phyloP scores from a whole-genome alignment of 2,329 filamentous ascomycete species.

The Pyrenophora tritici-repentis region DNA sequence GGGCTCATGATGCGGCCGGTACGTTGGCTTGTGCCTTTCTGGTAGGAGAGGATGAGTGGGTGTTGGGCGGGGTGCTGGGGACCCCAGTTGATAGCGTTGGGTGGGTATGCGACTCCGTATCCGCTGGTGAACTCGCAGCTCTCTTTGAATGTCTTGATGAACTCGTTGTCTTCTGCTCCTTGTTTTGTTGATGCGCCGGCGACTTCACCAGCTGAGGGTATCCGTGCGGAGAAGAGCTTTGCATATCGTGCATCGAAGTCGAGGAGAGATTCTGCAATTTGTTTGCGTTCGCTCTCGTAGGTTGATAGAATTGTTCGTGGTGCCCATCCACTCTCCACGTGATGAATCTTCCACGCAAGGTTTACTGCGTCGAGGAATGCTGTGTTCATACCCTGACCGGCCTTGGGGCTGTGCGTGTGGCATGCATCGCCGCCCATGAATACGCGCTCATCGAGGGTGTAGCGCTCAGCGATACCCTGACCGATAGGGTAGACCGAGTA shows the following conservation, averaged over 20 bases:
- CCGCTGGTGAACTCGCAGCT: constrained; percentile 91
- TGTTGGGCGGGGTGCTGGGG: constrained; percentile 72
- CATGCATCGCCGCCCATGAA: constrained; percentile 70
- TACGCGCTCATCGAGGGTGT: constrained; percentile 67
- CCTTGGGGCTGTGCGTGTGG: constrained; percentile 68
- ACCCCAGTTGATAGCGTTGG: constrained; percentile 86
- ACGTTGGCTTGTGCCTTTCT: constrained; percentile 61
- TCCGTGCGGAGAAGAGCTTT: constrained; percentile 81
- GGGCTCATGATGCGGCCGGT: constrained; percentile 78
- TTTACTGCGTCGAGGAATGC: constrained; percentile 73
- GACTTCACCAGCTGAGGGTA: constrained; percentile 74
- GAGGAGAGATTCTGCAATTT: constrained; percentile 81
- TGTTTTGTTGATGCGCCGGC: constrained; percentile 60
- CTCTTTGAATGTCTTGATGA: constrained; percentile 88
- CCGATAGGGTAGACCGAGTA: constrained; percentile 70
- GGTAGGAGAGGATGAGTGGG: constrained; percentile 67
- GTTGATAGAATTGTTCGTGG: constrained; percentile 75
- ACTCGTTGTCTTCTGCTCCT: constrained; percentile 66
- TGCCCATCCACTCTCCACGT: constrained; percentile 83
- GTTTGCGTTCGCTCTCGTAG: constrained; percentile 84
- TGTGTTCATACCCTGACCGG: constrained; percentile 68
- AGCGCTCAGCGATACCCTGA: constrained; percentile 67
- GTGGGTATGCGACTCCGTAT: constrained; percentile 84
- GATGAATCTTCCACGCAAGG: constrained; percentile 94
- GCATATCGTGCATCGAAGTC: constrained; percentile 89